phyloP scores from a whole-genome alignment of 805 yeast species.

The Kluyveromyces siamensis region DNA sequence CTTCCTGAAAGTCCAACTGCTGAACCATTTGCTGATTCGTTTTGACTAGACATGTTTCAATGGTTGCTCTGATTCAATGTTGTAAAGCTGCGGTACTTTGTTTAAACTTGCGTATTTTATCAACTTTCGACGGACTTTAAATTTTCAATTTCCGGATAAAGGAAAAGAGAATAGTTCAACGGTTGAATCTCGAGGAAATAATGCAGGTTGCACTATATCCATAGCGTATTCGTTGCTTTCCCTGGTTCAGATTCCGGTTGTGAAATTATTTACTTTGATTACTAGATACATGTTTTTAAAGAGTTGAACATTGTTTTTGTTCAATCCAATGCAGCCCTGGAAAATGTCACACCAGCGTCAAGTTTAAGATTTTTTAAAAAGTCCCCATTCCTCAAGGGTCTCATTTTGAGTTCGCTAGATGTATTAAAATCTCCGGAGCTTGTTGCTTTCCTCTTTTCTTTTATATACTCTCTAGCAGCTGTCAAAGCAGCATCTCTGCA shows the following conservation, averaged over 20 bases:
- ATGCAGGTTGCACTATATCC: too few relatives aligned
- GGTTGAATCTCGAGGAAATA: too few relatives aligned
- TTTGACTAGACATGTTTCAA: not conserved
- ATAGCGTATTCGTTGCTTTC: too few relatives aligned
- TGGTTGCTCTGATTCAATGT: not conserved
- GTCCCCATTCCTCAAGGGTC: conserved; percentile 59
- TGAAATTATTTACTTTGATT: not conserved
- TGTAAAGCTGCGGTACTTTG: not conserved
- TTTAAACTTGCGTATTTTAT: too few relatives aligned
- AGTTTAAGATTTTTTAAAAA: conserved; percentile 36
- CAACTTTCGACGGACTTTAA: too few relatives aligned
- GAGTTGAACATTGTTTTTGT: not conserved
- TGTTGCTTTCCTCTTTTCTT: conserved; percentile 41
- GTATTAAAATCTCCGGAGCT: conserved; percentile 14
- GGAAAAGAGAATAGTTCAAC: too few relatives aligned
- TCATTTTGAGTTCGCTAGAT: conserved; percentile 35
- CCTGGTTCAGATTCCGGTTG: too few relatives aligned
- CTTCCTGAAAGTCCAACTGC: conserved; percentile 52
- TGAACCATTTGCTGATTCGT: conserved; percentile 24
- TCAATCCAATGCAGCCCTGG: conserved; percentile 17
- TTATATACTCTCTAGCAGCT: conserved; percentile 80
- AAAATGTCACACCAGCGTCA: conserved; percentile 17
- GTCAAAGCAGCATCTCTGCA: conserved; percentile 90
- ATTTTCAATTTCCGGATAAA: too few relatives aligned
- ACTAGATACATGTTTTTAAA: not conserved